A percentile compares a stretch with the other conserved stretches of the same genome.
Evolutionary conservation across 306 rosid genomes (phyloP).

Genomic region (Citrullus colocynthis): DNA sequence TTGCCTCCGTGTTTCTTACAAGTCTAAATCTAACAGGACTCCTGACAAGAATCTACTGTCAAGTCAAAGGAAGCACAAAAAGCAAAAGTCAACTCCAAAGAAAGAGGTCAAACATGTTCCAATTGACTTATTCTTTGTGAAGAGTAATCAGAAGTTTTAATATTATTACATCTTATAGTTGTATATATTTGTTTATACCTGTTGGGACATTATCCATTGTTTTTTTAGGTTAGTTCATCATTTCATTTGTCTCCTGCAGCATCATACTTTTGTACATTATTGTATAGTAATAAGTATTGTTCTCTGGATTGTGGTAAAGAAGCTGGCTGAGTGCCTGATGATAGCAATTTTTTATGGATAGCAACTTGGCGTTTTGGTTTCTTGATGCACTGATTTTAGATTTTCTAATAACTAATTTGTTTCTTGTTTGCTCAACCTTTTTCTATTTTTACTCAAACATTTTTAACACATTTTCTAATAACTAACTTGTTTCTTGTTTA

Average conservation of each 20-base stretch:
- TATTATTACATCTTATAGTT: background rate
- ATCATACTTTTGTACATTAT: background rate
- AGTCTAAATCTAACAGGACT: conserved; percentile 21
- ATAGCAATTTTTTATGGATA: background rate
- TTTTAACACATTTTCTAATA: no score
- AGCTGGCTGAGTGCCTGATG: background rate
- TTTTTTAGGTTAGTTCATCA: background rate
- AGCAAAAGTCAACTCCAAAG: conserved; percentile 37
- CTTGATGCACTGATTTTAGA: background rate
- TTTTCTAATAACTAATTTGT: no score
- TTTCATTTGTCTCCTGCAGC: background rate
- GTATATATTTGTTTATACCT: background rate
- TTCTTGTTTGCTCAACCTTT: no score
- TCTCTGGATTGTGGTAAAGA: background rate
- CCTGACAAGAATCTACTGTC: conserved; percentile 21
- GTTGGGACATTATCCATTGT: background rate
- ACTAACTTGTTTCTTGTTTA: no score
- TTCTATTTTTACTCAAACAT: no score
- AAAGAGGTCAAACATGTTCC: conserved; percentile 50
- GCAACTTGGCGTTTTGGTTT: background rate
- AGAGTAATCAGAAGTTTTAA: conserved; percentile 27
- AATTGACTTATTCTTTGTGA: conserved; percentile 63
- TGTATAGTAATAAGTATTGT: background rate
- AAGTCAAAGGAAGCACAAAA: conserved; percentile 46
- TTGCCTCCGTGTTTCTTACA: background rate